Evolutionary conservation across 495 filamentous ascomycete species (phyloP), one percentile per base, ranked within the genome.

Genomic region (Evernia prunastri): DNA sequence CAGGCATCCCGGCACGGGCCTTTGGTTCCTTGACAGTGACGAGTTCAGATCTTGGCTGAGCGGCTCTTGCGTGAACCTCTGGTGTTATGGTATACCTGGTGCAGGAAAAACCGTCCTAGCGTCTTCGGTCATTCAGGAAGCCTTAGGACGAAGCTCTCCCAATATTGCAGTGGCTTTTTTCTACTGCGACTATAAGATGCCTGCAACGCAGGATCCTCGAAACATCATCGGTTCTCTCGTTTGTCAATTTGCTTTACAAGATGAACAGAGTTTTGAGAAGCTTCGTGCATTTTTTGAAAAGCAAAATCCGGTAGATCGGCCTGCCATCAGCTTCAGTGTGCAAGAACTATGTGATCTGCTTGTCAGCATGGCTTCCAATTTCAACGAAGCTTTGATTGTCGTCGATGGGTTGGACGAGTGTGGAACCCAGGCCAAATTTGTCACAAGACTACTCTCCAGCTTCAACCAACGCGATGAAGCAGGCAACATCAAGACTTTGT

Each of bases 31-130:
- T 15, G 67, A 74, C 3, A 51, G 66, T 25, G 56, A 59, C 1
- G 63, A 70, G 9, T 76, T 77, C 56, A 63, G 67, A 57, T 45
- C 61, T 12, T 78, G 76, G 76, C 59, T 74, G 23, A 25, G 63
- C 1, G 68, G 49, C 12, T 9, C 36, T 15, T 35, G 31, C 29
- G 60, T 63, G 7, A 73, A 66, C 23, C 66, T 79, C 5, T 78
- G 76, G 77, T 58, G 78, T 1, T 70, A 65, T 63, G 74, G 75
- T 1, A 78, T 78, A 27, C 72, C 77, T 17, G 77, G 75, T 0
- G 76, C 73, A 10, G 76, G 76, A 6, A 79, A 79, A 58, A 77
- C 77, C 2, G 69, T 78, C 0, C 71, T 79, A 9, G 70, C 66
- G 17, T 61, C 66, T 11, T 54, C 63, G 4, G 60, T 71, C 11